Evolutionary conservation across 2,329 filamentous ascomycete species (phyloP).

Genomic region (Thielaviopsis populi): DNA sequence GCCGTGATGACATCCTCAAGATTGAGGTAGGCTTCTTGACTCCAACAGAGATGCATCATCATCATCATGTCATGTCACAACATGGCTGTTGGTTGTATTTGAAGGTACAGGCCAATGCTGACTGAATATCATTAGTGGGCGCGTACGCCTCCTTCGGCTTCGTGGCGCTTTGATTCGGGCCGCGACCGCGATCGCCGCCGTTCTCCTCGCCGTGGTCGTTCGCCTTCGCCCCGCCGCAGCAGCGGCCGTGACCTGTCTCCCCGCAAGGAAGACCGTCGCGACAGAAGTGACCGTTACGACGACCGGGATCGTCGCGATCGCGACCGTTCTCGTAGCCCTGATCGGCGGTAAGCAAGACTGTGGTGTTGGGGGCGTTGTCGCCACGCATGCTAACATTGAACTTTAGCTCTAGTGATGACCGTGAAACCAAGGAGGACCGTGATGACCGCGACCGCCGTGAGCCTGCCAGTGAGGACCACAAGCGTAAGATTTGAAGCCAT

Average conservation of each 20-base stretch:
- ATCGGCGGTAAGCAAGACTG: conserved; percentile 34
- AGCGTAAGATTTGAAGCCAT: conserved; percentile 43
- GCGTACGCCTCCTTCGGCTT: conserved; percentile 90
- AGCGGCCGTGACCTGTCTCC: conserved; percentile 64
- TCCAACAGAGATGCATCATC: too few relatives aligned
- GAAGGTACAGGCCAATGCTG: conserved; percentile 15
- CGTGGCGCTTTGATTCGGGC: conserved; percentile 94
- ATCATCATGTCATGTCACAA: too few relatives aligned
- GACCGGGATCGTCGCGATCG: conserved; percentile 61
- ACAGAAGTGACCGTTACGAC: conserved; percentile 57
- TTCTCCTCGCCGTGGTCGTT: conserved; percentile 51
- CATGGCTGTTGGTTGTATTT: too few relatives aligned
- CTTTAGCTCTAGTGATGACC: conserved; percentile 28
- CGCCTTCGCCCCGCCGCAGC: conserved; percentile 65
- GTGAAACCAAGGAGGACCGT: conserved; percentile 47
- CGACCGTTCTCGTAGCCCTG: conserved; percentile 58
- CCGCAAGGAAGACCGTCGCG: conserved; percentile 73
- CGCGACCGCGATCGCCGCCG: conserved; percentile 55
- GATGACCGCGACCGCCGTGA: conserved; percentile 63
- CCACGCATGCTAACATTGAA: conserved; percentile 11
- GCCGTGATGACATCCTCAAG: conserved; percentile 87
- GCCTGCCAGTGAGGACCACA: conserved; percentile 78
- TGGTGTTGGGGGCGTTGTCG: neutral
- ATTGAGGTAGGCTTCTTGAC: conserved; percentile 60
- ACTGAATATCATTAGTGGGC: conserved; percentile 55